Base-by-base conservation (phyloP, 1,139 yeast species). In the Magnusiomyces tetraspermus region DNA sequence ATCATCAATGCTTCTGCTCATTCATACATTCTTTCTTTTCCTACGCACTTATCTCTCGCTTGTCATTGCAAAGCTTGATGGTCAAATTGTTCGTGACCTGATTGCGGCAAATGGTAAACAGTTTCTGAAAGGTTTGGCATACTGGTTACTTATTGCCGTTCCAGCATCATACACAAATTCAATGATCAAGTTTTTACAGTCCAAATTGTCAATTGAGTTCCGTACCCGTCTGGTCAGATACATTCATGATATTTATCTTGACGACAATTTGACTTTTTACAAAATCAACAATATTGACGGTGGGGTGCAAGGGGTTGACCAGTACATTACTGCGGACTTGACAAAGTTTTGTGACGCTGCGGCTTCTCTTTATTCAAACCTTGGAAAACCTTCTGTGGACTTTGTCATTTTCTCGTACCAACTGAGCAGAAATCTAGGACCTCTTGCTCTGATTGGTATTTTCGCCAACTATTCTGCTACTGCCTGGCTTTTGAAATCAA, bases 151-250 rank as follows among this genome's bases (percentile, higher is more conserved):
- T 58, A 81, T 90, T 65, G 97, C 97, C 0, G 82, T 89, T 59
- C 97, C 97, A 1, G 96, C 97, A 0, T 83, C 95, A 1, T 90
- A 88, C 66, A 86, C 96, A 23, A 90, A 90, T 68, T 85, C 96
- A 49, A 90, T 94, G 56, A 90, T 90, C 64, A 86, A 85, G 64
- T 87, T 80, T 64, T 71, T 90, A 62, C 88, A 90, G 54, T 78
- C 83, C 62, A 77, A 88, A 61, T 72, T 90, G 55, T 81, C 96
- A 17, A 75, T 88, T 57, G 87, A 86, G 61, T 90, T 90, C 71
- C 79, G 97, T 71, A 84, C 95, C 0, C 83, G 85, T 60, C 74
- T 90, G 61, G 82, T 85, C 33, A 78, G 97, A 59, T 90, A 90
- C 67, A 79, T 89, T 59, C 97, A 90, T 69, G 97, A 90, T 64